Evolutionary conservation across 441 rosid genomes (phyloP), one percentile per base, ranked within the genome.

Genomic region (Eugenia klotzschiana): DNA sequence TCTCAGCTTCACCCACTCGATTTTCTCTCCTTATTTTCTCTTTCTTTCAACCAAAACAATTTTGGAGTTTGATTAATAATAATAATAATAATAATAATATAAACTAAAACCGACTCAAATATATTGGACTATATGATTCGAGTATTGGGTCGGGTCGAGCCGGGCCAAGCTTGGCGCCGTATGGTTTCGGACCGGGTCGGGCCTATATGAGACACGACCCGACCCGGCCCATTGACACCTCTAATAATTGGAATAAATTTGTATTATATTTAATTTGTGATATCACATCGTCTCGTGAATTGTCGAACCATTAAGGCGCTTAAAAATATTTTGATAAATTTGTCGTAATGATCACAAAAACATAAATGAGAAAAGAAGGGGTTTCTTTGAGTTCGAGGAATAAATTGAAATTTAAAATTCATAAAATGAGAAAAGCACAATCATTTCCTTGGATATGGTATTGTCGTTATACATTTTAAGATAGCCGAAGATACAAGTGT

Each of bases 401-500:
- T 5, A 20, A 22, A 18, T 18, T 40, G 23, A 64, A 64, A 33
- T 64, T 18, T 4, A 33, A 64, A 18, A 9, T 8, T 29, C 2
- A 11, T 60, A 29, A 41, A 2, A 0, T 7, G 23, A 29, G 41
- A 18, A 60, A 60, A 29, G 9, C 0, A 15, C 1, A 27, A 60
- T 2, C 12, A 29, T 29, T 60, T 29, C 6, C 9, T 64, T 29
- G 20, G 8, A 33, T 18, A 2, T 18, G n/a, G 20, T 4, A 64
- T 18, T 2, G 7, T 4, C 13, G 33, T 33, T 8, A 14, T 14
- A 18, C 1, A 8, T 64, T n/a, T 8, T 33, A 4, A 37, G 20
- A 33, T 64, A 9, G 5, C 0, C 0, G 0, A 0, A 1, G 4
- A 33, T 7, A 16, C n/a, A 0, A 79, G 0, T 23, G 7, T 2